Evolutionary conservation across 257 asterid genomes (phyloP).

Genomic region (Plectranthus barbatus): DNA sequence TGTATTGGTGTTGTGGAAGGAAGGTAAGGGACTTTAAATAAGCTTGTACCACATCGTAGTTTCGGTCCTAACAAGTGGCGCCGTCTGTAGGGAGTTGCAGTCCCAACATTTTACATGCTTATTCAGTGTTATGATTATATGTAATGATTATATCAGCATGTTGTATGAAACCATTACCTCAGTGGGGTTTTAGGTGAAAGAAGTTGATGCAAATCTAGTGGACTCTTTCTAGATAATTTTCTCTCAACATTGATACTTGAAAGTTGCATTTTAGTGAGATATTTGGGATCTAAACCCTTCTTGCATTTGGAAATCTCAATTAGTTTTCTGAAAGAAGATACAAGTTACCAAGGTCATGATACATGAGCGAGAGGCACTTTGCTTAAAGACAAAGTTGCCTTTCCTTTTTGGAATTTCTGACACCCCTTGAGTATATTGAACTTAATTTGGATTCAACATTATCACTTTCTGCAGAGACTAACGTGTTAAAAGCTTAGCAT

Average conservation of each 20-base stretch:
- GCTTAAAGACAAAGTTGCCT: background rate
- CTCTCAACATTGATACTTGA: background rate
- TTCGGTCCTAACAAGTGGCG: too few species aligned
- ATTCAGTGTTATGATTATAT: conserved; percentile 1
- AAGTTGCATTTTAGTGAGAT: background rate
- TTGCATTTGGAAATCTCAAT: background rate
- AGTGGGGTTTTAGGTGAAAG: conserved; percentile 3
- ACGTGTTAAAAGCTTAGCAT: too few species aligned
- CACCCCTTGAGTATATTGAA: too few species aligned
- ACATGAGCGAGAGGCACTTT: background rate
- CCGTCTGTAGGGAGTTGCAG: background rate
- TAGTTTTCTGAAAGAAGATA: background rate
- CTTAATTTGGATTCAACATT: too few species aligned
- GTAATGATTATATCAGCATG: background rate
- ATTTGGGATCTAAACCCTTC: background rate
- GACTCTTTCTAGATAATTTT: background rate
- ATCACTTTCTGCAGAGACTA: too few species aligned
- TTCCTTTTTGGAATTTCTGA: background rate
- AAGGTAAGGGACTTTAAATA: background rate
- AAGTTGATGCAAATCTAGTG: background rate
- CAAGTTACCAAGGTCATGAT: background rate
- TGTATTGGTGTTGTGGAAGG: background rate
- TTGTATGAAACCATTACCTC: background rate
- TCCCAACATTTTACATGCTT: background rate
- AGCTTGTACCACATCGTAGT: too few species aligned